phyloP scores from a whole-genome alignment of 2,329 filamentous ascomycete species.

The Ilyonectria mors-panacis region DNA sequence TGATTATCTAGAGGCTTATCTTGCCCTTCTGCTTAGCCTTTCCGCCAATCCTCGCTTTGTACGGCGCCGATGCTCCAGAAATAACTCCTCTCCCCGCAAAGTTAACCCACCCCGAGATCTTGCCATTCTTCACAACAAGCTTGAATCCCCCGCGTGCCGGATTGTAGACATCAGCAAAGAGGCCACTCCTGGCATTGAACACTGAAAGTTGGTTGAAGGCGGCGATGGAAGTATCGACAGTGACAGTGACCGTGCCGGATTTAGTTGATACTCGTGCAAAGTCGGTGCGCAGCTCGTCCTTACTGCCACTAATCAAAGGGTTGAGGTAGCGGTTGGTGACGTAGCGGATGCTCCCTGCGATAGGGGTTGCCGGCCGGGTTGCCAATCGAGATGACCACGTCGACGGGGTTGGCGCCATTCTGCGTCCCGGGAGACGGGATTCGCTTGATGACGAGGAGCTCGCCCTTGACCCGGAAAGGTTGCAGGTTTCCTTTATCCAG shows the following conservation, averaged over 20 bases:
- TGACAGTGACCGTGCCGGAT: slow-evolving; percentile 14
- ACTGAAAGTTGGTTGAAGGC: slow-evolving; percentile 11
- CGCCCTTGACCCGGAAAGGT: slow-evolving; percentile 14
- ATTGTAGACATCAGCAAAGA: slow-evolving; percentile 17
- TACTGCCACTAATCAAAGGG: slow-evolving; percentile 18
- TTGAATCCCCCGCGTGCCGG: slow-evolving; percentile 16
- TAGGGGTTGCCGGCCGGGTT: slow-evolving; percentile 18
- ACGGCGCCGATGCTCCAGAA: slow-evolving; percentile 17
- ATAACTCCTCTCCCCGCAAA: slow-evolving; percentile 3
- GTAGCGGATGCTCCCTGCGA: slow-evolving; percentile 28
- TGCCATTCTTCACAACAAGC: slow-evolving; percentile 16
- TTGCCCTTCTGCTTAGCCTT: background rate
- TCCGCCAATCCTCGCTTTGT: background rate
- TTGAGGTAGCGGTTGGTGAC: slow-evolving; percentile 28
- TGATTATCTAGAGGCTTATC: background rate
- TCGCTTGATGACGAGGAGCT: slow-evolving; percentile 14
- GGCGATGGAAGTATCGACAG: slow-evolving; percentile 12
- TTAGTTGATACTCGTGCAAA: slow-evolving; percentile 23
- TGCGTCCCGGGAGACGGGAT: slow-evolving; percentile 8
- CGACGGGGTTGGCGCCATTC: slow-evolving; percentile 25
- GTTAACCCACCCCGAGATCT: slow-evolving; percentile 18
- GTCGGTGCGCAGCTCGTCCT: slow-evolving; percentile 10
- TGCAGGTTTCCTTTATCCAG: slow-evolving; percentile 16
- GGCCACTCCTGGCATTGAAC: slow-evolving; percentile 19
- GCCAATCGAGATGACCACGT: slow-evolving; percentile 25